These are phyloP conservation scores for Agaricus blazei DNA, from an alignment of 768 basidiomycete species.

Conservation along the genomic window DNA sequence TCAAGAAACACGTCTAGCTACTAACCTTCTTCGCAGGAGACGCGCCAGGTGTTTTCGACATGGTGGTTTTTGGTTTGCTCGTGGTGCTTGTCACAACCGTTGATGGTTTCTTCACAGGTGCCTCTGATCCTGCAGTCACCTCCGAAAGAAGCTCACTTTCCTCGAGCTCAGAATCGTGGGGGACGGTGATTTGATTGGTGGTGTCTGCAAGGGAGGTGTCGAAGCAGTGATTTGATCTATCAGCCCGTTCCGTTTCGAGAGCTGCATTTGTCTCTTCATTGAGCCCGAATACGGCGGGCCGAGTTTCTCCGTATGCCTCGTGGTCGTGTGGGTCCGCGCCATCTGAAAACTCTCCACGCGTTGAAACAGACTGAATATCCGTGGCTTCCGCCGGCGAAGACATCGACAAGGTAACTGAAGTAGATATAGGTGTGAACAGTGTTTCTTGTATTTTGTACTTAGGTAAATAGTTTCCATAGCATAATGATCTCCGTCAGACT, in stretches of 20 bases:
- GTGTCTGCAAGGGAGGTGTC: constrained; percentile 1
- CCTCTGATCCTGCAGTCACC: constrained; percentile 19
- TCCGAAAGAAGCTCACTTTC: constrained; percentile 13
- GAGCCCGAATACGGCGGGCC: not conserved
- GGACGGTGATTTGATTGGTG: not conserved
- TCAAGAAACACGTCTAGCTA: constrained; percentile 1
- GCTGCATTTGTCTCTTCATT: constrained; percentile 9
- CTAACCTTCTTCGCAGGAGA: constrained; percentile 69
- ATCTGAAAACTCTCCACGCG: not conserved
- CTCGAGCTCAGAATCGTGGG: not conserved
- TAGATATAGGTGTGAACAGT: too few species aligned
- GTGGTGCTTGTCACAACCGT: constrained; percentile 33
- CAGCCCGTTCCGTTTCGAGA: constrained; percentile 9
- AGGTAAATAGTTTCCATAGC: too few species aligned
- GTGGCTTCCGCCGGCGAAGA: not conserved
- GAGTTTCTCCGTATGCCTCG: constrained; percentile 5
- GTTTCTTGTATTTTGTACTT: too few species aligned
- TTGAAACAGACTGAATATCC: not conserved
- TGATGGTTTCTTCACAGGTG: constrained; percentile 26
- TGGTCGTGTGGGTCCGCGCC: constrained; percentile 4
- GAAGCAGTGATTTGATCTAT: constrained; percentile 1
- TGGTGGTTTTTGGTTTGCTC: constrained; percentile 41
- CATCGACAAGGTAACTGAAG: too few species aligned
- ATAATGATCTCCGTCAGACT: too few species aligned
- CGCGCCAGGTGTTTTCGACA: constrained; percentile 17